phyloP scores from a whole-genome alignment of 441 rosid species.

The Gossypium aridum region DNA sequence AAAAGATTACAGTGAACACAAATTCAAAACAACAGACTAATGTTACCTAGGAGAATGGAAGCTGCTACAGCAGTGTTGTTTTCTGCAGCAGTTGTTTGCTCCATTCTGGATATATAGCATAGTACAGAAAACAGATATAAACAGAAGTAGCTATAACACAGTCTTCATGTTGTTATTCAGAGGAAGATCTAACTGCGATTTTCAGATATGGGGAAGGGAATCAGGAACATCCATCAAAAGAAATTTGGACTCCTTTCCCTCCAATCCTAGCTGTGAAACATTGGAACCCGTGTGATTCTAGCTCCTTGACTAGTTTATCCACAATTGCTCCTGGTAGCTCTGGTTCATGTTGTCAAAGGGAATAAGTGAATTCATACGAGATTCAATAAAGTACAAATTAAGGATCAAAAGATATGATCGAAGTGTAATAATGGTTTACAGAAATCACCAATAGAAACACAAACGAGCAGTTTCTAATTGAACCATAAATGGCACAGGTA shows the following conservation, averaged over 20 bases:
- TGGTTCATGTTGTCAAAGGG: constrained; percentile 44
- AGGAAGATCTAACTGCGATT: background rate
- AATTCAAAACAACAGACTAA: constrained; percentile 1
- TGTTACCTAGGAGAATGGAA: background rate
- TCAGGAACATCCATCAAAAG: constrained; percentile 32
- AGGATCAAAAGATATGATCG: background rate
- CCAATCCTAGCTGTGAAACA: constrained; percentile 71
- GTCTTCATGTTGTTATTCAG: background rate
- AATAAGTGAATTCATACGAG: background rate
- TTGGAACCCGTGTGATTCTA: constrained; percentile 76
- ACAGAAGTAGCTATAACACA: background rate
- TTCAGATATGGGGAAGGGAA: background rate
- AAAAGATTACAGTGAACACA: background rate
- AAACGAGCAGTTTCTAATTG: background rate
- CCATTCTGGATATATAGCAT: background rate
- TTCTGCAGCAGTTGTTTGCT: background rate
- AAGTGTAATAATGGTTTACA: background rate
- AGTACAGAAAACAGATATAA: background rate
- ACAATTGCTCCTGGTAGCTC: constrained; percentile 47
- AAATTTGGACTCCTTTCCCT: constrained; percentile 63
- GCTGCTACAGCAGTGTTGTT: background rate
- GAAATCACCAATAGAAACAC: background rate
- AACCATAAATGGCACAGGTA: background rate
- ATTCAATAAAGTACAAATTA: background rate
- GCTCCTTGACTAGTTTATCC: constrained; percentile 57